These are phyloP conservation scores for Solanum paucissectum DNA, from an alignment of 257 asterid species.

Conservation along the genomic window DNA sequence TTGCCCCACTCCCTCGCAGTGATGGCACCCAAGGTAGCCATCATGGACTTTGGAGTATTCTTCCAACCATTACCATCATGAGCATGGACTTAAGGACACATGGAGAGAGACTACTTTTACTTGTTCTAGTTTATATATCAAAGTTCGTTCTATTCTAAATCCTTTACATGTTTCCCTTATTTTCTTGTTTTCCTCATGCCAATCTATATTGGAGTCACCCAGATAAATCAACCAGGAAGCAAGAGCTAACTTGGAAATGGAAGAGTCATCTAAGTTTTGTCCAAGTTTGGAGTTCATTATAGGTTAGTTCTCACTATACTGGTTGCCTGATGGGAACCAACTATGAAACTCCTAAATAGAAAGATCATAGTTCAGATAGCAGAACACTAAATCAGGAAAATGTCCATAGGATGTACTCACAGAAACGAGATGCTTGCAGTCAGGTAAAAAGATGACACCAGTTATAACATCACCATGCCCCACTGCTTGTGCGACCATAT, in stretches of 20 bases:
- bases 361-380: background rate
- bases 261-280: background rate
- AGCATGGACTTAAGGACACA: background rate
- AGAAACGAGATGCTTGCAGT: conserved; percentile 58
- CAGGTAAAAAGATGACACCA: conserved; percentile 51
- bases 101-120: background rate
- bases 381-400: background rate
- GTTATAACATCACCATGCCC: conserved; percentile 55
- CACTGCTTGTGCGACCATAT: conserved; percentile 52
- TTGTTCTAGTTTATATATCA: background rate
- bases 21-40: background rate
- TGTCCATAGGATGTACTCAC: conserved; percentile 25
- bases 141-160: background rate
- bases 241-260: background rate
- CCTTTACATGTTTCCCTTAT: background rate
- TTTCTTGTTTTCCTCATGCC: background rate
- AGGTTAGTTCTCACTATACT: background rate
- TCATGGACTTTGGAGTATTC: background rate
- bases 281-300: background rate
- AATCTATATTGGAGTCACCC: background rate
- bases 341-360: background rate
- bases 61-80: background rate
- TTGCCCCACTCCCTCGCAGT: background rate
- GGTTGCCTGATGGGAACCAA: background rate
- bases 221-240: background rate